Evolutionary conservation across 2,329 filamentous ascomycete genomes (phyloP), one percentile per base, ranked within the genome.

Genomic region (Colletotrichum sp.): DNA sequence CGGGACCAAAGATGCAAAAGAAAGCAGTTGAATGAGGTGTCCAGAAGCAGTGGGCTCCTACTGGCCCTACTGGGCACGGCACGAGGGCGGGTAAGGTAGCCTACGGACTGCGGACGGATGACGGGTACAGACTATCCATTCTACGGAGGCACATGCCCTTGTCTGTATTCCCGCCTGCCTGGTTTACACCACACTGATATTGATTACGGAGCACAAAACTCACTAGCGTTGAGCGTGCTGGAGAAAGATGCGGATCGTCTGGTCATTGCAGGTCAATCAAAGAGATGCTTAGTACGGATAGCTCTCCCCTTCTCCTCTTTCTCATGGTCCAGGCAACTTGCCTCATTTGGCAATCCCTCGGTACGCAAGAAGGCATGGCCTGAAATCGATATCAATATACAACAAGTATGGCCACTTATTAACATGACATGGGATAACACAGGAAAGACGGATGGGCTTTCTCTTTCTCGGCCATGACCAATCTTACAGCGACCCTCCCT

Each of bases 341-440:
- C 68, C 68, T 28, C 55, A 60, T 66, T 62, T 66, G 52, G 72
- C 16, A 36, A 21, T 52, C 28, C 59, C 67, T 68, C 39, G 63
- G 69, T 64, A 52, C 30, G 26, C 70, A 63, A 57, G 24, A 32
- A 49, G 63, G 55, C 57, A 69, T 62, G 67, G 67, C 55, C 59
- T 68, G 63, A 49, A 63, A 28, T 73, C 49, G 73, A 76, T 68
- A 73, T 73, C 73, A 59, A 68, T 68, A 60, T 76, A 64, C 44
- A 65, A 59, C 57, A 44, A 52, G 73, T 59, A 73, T 68, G 70
- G 32, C 70, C 70, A 69, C 63, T 68, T 72, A 62, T 67, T 67
- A 62, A 66, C 36, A 75, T 72, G 69, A 68, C 69, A 67, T 63
- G 55, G 63, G 72, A 36, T 39, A 63, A 13, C 44, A 52, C n/a